Evolutionary conservation across 805 yeast genomes (phyloP).

Genomic region (Candida parachauliodes): DNA sequence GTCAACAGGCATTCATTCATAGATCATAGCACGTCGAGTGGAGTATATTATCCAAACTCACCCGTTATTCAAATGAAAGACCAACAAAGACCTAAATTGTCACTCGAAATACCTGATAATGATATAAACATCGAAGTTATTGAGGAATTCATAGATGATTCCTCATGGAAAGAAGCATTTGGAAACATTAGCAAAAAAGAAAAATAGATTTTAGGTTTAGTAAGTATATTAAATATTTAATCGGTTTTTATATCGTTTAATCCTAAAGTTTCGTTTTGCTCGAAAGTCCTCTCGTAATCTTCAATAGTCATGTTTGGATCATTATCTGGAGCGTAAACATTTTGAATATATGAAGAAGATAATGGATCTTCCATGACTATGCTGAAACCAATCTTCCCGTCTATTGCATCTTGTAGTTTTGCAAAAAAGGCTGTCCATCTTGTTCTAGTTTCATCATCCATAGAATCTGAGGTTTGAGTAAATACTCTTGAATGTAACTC

Average conservation of each 20-base stretch:
- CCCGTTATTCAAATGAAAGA: constrained; percentile 13
- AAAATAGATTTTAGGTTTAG: neutral
- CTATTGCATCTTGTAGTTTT: constrained; percentile 70
- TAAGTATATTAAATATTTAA: neutral
- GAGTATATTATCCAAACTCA: constrained; percentile 29
- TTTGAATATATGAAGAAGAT: constrained; percentile 93
- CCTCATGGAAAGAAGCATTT: constrained; percentile 24
- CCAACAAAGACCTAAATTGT: constrained; percentile 4
- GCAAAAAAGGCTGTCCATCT: constrained; percentile 83
- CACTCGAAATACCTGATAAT: constrained; percentile 1
- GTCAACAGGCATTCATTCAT: constrained; percentile 4
- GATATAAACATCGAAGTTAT: constrained; percentile 13
- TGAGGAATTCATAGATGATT: constrained; percentile 23
- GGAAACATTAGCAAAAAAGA: constrained; percentile 3
- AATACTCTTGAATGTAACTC: constrained; percentile 85
- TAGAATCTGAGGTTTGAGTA: constrained; percentile 83
- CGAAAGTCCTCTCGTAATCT: constrained; percentile 83
- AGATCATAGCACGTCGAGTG: constrained; percentile 13
- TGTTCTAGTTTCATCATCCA: constrained; percentile 72
- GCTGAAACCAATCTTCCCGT: constrained; percentile 80
- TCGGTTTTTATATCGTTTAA: constrained; percentile 50
- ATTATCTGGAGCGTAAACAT: constrained; percentile 96
- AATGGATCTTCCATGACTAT: constrained; percentile 90
- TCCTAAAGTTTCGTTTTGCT: constrained; percentile 92
- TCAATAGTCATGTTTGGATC: constrained; percentile 95